Conservation (phyloP, 257 asterid species). For the Oldenlandia corymbosa region DNA sequence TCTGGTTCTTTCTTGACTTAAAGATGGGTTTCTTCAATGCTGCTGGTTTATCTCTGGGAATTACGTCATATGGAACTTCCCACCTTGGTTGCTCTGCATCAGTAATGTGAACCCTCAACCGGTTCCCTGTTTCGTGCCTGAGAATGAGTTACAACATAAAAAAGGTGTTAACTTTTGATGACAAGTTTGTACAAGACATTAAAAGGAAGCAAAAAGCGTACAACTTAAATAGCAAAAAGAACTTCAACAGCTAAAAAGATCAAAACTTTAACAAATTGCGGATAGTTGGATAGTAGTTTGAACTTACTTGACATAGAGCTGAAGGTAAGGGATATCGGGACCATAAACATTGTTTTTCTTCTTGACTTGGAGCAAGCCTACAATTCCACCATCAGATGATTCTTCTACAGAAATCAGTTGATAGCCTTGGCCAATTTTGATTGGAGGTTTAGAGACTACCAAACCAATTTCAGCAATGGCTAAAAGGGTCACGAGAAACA, state of each 20-base stretch:
- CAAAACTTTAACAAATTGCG: not conserved
- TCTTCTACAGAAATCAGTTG: constrained; percentile 58
- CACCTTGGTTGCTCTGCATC: constrained; percentile 79
- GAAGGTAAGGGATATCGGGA: constrained; percentile 72
- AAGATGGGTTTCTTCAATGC: constrained; percentile 25
- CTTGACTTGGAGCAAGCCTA: constrained; percentile 76
- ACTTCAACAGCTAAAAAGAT: not conserved
- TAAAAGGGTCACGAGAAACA: constrained; percentile 19
- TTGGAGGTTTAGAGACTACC: constrained; percentile 26
- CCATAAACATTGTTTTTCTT: constrained; percentile 66
- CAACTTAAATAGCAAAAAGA: not conserved
- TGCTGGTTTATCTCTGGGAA: constrained; percentile 66
- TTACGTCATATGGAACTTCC: constrained; percentile 84
- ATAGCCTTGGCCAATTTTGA: constrained; percentile 80
- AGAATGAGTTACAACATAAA: not conserved
- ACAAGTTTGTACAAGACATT: not conserved
- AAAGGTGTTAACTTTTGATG: not conserved
- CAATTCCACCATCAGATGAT: constrained; percentile 64
- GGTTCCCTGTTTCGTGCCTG: constrained; percentile 77
- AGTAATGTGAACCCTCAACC: constrained; percentile 79
- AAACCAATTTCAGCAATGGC: constrained; percentile 18
- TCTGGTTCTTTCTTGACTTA: constrained; percentile 26
- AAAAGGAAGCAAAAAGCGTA: not conserved
- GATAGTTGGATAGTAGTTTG: not conserved
- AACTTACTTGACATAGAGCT: constrained; percentile 81